phyloP scores from a whole-genome alignment of 148 eudicot species.

The Fallopia convolvulus region DNA sequence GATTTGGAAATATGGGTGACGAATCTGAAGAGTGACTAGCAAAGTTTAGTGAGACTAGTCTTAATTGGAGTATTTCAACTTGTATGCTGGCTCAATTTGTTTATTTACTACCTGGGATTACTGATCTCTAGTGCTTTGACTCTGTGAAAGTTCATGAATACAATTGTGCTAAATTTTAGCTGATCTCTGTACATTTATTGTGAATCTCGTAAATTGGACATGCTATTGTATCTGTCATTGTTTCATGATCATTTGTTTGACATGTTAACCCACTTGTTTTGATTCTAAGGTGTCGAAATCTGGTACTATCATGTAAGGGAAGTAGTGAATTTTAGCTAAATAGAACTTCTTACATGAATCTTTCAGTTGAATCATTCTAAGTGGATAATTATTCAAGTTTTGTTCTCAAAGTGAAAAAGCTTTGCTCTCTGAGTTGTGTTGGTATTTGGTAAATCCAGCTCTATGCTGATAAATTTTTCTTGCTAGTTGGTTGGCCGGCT shows the following conservation, averaged over 20 bases:
- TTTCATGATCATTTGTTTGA: background rate
- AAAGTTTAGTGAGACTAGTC: background rate
- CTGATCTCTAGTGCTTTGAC: background rate
- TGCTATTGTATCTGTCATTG: background rate
- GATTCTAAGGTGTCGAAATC: background rate
- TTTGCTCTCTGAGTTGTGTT: background rate
- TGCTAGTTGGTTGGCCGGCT: slow-evolving; percentile 82
- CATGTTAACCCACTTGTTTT: background rate
- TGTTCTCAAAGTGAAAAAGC: background rate
- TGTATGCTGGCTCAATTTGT: background rate
- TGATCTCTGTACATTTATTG: background rate
- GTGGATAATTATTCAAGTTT: background rate
- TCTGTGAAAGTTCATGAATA: background rate
- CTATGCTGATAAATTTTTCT: slow-evolving; percentile 9
- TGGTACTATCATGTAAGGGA: background rate
- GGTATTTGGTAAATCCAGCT: background rate
- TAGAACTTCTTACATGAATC: background rate
- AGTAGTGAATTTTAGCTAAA: background rate
- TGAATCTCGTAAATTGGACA: background rate
- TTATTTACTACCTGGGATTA: background rate
- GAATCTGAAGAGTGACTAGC: background rate
- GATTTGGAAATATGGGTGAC: background rate
- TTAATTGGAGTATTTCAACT: background rate
- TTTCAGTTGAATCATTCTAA: background rate
- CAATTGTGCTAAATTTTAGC: background rate